These are phyloP conservation scores for Eucalyptus erythrocorys DNA, from an alignment of 345 rosid genomes.

Conservation along the genomic window DNA sequence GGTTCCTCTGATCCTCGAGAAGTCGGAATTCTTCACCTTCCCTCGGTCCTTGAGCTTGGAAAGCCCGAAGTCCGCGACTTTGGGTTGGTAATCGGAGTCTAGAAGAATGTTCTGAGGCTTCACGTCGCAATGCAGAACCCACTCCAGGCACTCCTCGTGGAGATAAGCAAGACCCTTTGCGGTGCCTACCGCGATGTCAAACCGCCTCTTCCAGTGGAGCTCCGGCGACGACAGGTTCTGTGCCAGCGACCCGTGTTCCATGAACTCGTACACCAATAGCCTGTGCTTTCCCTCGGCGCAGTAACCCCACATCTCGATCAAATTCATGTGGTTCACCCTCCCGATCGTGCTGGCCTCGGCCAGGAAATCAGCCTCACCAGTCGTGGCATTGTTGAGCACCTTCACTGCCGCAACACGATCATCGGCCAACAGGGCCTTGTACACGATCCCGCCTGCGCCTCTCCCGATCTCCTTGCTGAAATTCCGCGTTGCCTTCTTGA, in stretches of 20 bases:
- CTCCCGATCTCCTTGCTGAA: constrained; percentile 19
- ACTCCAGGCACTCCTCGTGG: constrained; percentile 24
- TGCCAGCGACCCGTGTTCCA: constrained; percentile 13
- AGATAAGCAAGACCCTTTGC: constrained; percentile 20
- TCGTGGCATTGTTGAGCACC: constrained; percentile 3
- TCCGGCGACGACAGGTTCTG: neutral
- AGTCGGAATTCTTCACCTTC: neutral
- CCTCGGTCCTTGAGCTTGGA: constrained; percentile 11
- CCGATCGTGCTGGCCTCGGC: constrained; percentile 23
- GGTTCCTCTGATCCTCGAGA: constrained; percentile 11
- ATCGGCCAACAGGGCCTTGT: constrained; percentile 2
- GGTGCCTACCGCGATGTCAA: constrained; percentile 10
- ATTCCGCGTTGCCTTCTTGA: constrained; percentile 11
- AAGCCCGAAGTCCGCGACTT: constrained; percentile 16
- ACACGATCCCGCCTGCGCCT: constrained; percentile 26
- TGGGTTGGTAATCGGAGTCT: constrained; percentile 1
- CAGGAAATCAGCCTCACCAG: constrained; percentile 16
- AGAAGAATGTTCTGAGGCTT: constrained; percentile 17
- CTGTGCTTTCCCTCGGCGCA: constrained; percentile 17
- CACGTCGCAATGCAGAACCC: constrained; percentile 12
- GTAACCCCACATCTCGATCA: constrained; percentile 21
- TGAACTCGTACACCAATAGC: constrained; percentile 19
- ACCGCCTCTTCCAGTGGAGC: constrained; percentile 10
- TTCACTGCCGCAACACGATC: constrained; percentile 11
- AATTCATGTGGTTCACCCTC: constrained; percentile 21